Evolutionary conservation across 2,329 filamentous ascomycete species (phyloP), one percentile per base, ranked within the genome.

Genomic region (Raffaelea albimanens): DNA sequence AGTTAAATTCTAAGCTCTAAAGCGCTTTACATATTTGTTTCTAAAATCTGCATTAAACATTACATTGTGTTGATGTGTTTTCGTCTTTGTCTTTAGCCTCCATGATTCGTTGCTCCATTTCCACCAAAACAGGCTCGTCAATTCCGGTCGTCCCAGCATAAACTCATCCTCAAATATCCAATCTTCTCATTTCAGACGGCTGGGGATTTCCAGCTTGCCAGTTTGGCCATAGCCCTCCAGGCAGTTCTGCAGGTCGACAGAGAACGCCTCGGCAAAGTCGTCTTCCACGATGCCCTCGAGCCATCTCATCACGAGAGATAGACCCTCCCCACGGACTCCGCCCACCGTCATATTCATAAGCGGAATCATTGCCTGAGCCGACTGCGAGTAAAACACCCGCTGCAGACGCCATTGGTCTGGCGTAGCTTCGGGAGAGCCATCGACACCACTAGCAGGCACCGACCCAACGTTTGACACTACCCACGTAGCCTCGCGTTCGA

Each of bases 381-480:
- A 67, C 49, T 78, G 76, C 0, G 70, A 67, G 55, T 79, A 78
- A 14, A 76, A 53, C 18, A 65, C 57, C n/a, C 71, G 65, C 4
- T 64, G 62, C 21, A 76, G 64, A 3, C 51, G 55, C 65, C 66
- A 68, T 3, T 41, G 48, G 1, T 47, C 51, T 5, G 40, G 53
- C 34, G n/a, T 49, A 1, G 48, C 50, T 2, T 33, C 50, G 29
- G 10, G 53, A 7, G 39, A 52, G 25, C 7, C 25, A 13, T 29
- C 25, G 7, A 29, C 7, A 29, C 25, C 25, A 7, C 7, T 29
- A 7, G 7, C 25, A 7, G 25, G 7, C n/a, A 72, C 55, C 14
- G 62, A 61, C 1, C 76, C 76, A 5, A 78, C 50, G 54, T 79
- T 80, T 50, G 71, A 77, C 4, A 79, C 55, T 51, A 72, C 70